Percentiles rank a stretch among this genome's conserved stretches.
phyloP scores from a whole-genome alignment of 1,284 basidiomycete species.

The Wallemia hederae region DNA sequence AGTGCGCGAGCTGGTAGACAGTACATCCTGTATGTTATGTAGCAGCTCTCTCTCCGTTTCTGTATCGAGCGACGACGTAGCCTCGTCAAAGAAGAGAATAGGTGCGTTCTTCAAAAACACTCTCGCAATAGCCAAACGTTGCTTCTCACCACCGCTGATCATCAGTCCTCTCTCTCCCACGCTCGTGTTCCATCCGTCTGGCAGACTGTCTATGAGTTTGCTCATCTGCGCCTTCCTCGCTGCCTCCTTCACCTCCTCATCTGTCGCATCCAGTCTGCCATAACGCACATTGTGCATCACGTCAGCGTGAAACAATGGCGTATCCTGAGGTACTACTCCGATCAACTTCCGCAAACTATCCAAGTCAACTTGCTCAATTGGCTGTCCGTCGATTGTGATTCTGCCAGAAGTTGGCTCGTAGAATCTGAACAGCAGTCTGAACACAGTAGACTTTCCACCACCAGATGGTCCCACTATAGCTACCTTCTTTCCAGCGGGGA shows the following conservation, averaged over 20 bases:
- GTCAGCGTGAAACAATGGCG: constrained; percentile 82
- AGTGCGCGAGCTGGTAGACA: constrained; percentile 49
- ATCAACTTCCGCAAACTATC: constrained; percentile 42
- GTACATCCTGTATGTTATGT: constrained; percentile 59
- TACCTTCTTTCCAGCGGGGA: constrained; percentile 82
- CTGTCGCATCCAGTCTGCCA: constrained; percentile 57
- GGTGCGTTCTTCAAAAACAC: constrained; percentile 76
- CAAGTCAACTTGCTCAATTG: constrained; percentile 43
- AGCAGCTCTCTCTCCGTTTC: constrained; percentile 85
- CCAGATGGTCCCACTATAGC: constrained; percentile 90
- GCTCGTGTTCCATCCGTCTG: constrained; percentile 61
- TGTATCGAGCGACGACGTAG: constrained; percentile 83
- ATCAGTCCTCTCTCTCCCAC: constrained; percentile 90
- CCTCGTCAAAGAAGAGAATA: constrained; percentile 93
- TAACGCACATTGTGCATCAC: constrained; percentile 87
- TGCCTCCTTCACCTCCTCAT: constrained; percentile 61
- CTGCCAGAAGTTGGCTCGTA: constrained; percentile 55
- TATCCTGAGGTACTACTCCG: constrained; percentile 93
- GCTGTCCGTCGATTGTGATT: constrained; percentile 58
- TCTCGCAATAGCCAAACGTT: constrained; percentile 73
- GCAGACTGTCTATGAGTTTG: constrained; percentile 43
- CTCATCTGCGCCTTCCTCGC: constrained; percentile 67
- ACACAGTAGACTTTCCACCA: constrained; percentile 91
- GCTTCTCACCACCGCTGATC: constrained; percentile 96
- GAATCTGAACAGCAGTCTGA: constrained; percentile 78